These are phyloP conservation scores for Daedaleopsis sinensis DNA, from an alignment of 768 basidiomycete species.

Conservation along the genomic window DNA sequence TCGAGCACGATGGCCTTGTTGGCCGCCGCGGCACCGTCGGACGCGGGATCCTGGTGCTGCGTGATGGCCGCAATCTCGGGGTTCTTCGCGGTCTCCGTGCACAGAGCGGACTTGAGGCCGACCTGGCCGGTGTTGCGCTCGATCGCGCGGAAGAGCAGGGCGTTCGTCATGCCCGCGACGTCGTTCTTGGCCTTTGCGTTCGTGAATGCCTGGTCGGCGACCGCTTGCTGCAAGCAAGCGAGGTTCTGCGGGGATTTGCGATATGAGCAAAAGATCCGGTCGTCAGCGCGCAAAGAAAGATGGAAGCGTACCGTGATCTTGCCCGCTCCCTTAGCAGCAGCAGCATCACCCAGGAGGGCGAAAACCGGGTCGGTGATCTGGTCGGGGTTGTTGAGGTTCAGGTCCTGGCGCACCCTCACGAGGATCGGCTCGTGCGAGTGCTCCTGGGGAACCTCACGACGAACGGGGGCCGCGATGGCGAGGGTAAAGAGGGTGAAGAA, in stretches of 20 bases:
- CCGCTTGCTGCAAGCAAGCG: slow-evolving; percentile 66
- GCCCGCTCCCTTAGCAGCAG: slow-evolving; percentile 57
- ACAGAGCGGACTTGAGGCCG: slow-evolving; percentile 48
- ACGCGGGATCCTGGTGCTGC: slow-evolving; percentile 70
- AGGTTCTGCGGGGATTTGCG: slow-evolving; percentile 41
- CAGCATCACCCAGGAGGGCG: slow-evolving; percentile 64
- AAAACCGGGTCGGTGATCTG: slow-evolving; percentile 64
- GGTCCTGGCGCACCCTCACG: slow-evolving; percentile 49
- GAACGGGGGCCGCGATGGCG: slow-evolving; percentile 46
- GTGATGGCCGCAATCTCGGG: slow-evolving; percentile 66
- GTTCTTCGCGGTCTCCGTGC: slow-evolving; percentile 60
- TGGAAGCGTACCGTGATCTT: slow-evolving; percentile 48
- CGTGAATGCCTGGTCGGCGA: slow-evolving; percentile 71
- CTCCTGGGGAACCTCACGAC: slow-evolving; percentile 70
- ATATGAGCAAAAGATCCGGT: not conserved
- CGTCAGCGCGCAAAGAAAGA: not conserved
- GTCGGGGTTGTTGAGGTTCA: slow-evolving; percentile 60
- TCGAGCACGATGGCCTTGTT: slow-evolving; percentile 69
- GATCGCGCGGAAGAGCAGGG: slow-evolving; percentile 64
- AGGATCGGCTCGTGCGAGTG: slow-evolving; percentile 67
- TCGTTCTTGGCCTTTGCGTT: slow-evolving; percentile 68
- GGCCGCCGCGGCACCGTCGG: slow-evolving; percentile 51
- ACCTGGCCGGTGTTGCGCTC: slow-evolving; percentile 66
- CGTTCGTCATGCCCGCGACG: slow-evolving; percentile 56
- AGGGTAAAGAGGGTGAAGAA: slow-evolving; percentile 40